A percentile compares a stretch with the other conserved stretches of the same genome.
These are phyloP conservation scores for Pilatotrama ljubarskyi DNA, from an alignment of 768 basidiomycete species.

Conservation along the genomic window DNA sequence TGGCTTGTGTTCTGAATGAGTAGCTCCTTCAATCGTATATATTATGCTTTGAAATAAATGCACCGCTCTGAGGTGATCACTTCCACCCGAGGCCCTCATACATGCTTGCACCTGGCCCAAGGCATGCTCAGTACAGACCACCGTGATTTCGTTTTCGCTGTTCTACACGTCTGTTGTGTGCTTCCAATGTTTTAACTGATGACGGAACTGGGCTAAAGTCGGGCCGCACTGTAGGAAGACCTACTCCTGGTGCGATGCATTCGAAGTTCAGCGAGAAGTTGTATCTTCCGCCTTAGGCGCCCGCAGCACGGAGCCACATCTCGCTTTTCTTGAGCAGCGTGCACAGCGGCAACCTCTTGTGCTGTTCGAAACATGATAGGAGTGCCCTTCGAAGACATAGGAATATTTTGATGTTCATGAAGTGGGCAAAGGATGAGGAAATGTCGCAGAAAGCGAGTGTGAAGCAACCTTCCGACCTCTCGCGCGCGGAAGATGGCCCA, in stretches of 20 bases:
- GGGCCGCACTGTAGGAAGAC: no score
- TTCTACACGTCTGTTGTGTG: no score
- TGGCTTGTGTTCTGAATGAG: no score
- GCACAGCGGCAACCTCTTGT: not conserved
- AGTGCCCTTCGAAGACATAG: not conserved
- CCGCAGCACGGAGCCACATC: not conserved
- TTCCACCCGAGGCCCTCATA: no score
- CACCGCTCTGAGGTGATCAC: no score
- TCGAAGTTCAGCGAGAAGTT: not conserved
- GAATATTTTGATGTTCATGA: not conserved
- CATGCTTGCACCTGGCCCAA: no score
- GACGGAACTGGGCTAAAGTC: not conserved
- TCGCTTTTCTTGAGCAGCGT: not conserved
- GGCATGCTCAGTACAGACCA: no score
- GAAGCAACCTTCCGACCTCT: slow-evolving; percentile 15
- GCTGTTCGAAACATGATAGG: not conserved
- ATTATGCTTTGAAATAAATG: no score
- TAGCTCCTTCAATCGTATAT: no score
- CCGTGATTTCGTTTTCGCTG: no score
- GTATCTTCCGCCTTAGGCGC: slow-evolving; percentile 3
- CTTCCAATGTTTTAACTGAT: no score
- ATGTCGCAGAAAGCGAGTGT: not conserved
- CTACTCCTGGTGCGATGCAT: not conserved
- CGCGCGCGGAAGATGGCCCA: slow-evolving; percentile 22
- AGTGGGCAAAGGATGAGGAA: not conserved